Conservation (phyloP, 768 basidiomycete genomes). For the Wakefieldia striispora region DNA sequence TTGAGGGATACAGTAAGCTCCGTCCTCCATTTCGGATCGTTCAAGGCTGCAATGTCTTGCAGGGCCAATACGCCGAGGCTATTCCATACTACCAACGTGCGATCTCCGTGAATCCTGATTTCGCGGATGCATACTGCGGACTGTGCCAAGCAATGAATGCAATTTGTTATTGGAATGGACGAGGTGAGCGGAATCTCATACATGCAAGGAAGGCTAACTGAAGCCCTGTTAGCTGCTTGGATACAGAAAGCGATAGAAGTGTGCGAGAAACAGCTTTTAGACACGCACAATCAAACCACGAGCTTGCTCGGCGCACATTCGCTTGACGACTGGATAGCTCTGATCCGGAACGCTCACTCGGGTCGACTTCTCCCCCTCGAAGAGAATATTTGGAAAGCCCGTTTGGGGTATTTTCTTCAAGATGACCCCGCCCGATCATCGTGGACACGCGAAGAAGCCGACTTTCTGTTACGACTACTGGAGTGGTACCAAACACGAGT, state of each 20-base stretch:
- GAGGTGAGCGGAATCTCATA: slow-evolving; percentile 24
- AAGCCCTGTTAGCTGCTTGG: slow-evolving; percentile 27
- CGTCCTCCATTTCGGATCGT: not conserved
- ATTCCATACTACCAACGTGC: slow-evolving; percentile 47
- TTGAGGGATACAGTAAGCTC: slow-evolving; percentile 44
- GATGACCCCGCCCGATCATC: slow-evolving; percentile 17
- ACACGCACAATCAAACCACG: slow-evolving; percentile 29
- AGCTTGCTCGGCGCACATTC: slow-evolving; percentile 28
- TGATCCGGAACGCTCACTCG: slow-evolving; percentile 30
- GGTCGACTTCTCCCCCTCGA: slow-evolving; percentile 26
- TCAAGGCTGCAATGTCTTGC: not conserved
- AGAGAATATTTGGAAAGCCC: slow-evolving; percentile 30
- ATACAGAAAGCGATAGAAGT: slow-evolving; percentile 37
- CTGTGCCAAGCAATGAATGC: slow-evolving; percentile 44
- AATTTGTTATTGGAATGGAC: slow-evolving; percentile 45
- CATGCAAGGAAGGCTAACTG: slow-evolving; percentile 2
- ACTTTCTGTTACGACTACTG: slow-evolving; percentile 44
- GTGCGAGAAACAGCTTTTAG: slow-evolving; percentile 37
- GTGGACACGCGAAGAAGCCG: slow-evolving; percentile 36
- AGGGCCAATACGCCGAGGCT: slow-evolving; percentile 44
- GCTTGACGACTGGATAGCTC: slow-evolving; percentile 37
- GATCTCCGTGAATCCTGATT: slow-evolving; percentile 39
- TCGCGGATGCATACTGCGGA: slow-evolving; percentile 49
- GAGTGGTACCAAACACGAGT: slow-evolving; percentile 42
- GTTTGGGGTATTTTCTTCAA: slow-evolving; percentile 32